These are phyloP conservation scores for Paramarasmius palmivorus DNA, from an alignment of 1,284 basidiomycete species.

Conservation along the genomic window DNA sequence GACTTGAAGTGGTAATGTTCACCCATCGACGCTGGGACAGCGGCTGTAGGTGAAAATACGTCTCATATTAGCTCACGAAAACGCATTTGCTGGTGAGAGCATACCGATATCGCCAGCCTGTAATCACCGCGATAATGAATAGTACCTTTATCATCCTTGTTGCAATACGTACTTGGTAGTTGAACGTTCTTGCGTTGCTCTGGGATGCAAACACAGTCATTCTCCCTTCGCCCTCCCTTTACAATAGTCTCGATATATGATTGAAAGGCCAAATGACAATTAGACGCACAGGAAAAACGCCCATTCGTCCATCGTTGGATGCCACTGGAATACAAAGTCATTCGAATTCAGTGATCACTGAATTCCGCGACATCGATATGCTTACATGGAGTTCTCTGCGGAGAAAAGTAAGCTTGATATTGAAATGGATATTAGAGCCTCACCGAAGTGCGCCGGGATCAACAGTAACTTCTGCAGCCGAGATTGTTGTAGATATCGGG, in stretches of 20 bases:
- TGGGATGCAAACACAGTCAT: conserved; percentile 65
- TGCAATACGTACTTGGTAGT: conserved; percentile 49
- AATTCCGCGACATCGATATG: conserved; percentile 1
- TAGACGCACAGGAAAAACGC: conserved; percentile 50
- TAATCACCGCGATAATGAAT: conserved; percentile 7
- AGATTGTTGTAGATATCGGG: conserved; percentile 49
- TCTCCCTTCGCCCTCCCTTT: conserved; percentile 56
- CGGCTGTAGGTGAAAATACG: conserved; percentile 29
- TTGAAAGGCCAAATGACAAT: not conserved
- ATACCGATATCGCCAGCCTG: conserved; percentile 64
- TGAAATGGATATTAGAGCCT: conserved; percentile 22
- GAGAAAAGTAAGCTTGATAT: not conserved
- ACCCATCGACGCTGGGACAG: conserved; percentile 60
- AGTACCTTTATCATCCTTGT: not conserved
- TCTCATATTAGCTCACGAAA: not conserved
- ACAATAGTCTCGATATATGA: conserved; percentile 6
- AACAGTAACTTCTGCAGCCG: conserved; percentile 67
- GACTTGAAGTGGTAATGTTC: conserved; percentile 9
- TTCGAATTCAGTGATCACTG: not conserved
- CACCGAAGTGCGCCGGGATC: conserved; percentile 66
- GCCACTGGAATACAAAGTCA: conserved; percentile 54
- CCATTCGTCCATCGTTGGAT: conserved; percentile 73
- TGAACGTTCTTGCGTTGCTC: conserved; percentile 65
- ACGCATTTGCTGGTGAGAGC: conserved; percentile 19
- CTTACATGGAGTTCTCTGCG: conserved; percentile 45